Conservation (phyloP, 768 basidiomycete species). For the Suillus subluteus region DNA sequence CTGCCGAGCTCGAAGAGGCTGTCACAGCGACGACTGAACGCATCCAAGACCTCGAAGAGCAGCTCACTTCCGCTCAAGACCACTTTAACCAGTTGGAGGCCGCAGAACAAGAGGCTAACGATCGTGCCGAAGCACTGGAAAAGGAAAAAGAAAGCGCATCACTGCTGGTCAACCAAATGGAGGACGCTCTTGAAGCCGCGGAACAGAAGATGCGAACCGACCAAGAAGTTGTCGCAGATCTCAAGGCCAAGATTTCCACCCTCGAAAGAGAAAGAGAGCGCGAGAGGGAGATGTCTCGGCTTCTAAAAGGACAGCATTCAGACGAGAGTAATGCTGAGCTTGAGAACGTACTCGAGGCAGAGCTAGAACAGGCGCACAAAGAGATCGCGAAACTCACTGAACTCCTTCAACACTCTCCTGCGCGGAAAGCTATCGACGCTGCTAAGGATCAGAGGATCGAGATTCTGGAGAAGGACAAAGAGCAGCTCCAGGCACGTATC, state of each 20-base stretch:
- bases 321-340: constrained; percentile 55
- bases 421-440: constrained; percentile 75
- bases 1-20: constrained; percentile 65
- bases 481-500: constrained; percentile 74
- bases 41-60: constrained; percentile 58
- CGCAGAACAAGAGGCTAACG: constrained; percentile 50
- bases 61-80: constrained; percentile 51
- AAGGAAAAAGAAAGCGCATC: constrained; percentile 54
- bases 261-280: constrained; percentile 62
- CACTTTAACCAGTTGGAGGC: constrained; percentile 46
- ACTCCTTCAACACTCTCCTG: constrained; percentile 71
- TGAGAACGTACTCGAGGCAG: constrained; percentile 66
- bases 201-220: constrained; percentile 72
- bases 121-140: constrained; percentile 55
- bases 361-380: constrained; percentile 75
- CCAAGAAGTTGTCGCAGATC: constrained; percentile 52
- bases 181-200: constrained; percentile 74
- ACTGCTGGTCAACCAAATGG: constrained; percentile 67
- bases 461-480: constrained; percentile 75
- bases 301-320: constrained; percentile 22
- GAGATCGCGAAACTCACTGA: constrained; percentile 75
- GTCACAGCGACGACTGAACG: constrained; percentile 53
- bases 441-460: constrained; percentile 79
- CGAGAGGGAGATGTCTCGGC: constrained; percentile 28
- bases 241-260: constrained; percentile 53